Conservation (phyloP, 768 basidiomycete species). For the Fomitopsis serialis region DNA sequence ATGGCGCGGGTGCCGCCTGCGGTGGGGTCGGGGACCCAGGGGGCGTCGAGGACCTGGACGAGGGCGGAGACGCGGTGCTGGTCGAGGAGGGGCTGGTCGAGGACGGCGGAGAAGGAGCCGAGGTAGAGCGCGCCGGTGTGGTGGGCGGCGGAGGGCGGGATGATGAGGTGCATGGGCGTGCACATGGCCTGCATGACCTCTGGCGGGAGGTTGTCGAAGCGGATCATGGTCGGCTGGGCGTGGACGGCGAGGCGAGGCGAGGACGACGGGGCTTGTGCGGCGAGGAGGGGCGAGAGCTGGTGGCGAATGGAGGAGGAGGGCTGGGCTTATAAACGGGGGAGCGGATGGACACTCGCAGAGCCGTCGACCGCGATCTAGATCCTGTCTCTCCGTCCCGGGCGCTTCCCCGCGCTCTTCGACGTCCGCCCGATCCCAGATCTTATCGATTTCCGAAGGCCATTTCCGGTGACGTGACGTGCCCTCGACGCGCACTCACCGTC, state of each 20-base stretch:
- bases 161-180: slow-evolving; percentile 77
- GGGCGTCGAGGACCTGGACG: slow-evolving; percentile 62
- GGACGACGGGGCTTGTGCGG: background rate
- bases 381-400: background rate
- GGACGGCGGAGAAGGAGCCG: slow-evolving; percentile 57
- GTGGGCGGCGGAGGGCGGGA: slow-evolving; percentile 30
- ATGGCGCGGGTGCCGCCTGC: slow-evolving; percentile 19
- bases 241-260: background rate
- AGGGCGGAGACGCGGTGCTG: slow-evolving; percentile 49
- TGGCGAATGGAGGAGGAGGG: background rate
- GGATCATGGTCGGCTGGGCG: slow-evolving; percentile 47
- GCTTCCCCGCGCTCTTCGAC: background rate
- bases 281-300: background rate
- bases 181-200: slow-evolving; percentile 83
- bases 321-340: background rate
- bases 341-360: background rate
- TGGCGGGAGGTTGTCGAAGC: slow-evolving; percentile 68
- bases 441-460: background rate
- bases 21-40: slow-evolving; percentile 46
- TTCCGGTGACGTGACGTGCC: too few relatives aligned
- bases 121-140: slow-evolving; percentile 57
- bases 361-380: background rate
- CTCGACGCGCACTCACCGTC: too few relatives aligned
- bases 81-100: slow-evolving; percentile 49
- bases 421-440: background rate